phyloP scores from a whole-genome alignment of 2,329 filamentous ascomycete species.

The Arachnopeziza araneosa region DNA sequence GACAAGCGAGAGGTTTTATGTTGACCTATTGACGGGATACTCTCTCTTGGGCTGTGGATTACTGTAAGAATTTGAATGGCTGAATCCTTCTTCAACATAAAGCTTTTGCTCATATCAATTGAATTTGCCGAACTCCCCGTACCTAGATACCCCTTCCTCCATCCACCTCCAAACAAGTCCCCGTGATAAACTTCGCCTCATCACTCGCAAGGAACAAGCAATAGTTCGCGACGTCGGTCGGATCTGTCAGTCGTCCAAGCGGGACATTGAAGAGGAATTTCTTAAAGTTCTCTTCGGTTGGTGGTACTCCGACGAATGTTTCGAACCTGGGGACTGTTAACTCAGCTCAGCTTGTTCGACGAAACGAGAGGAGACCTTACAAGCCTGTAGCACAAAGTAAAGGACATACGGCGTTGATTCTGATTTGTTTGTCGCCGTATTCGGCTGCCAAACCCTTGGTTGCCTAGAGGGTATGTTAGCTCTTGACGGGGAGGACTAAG shows the following conservation, averaged over 20 bases:
- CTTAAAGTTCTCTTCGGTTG: constrained; percentile 55
- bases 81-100: neutral
- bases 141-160: constrained; percentile 40
- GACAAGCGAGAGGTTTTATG: neutral
- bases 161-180: constrained; percentile 63
- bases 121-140: neutral
- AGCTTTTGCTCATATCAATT: neutral
- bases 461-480: constrained; percentile 35
- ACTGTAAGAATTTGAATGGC: neutral
- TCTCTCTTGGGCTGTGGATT: neutral
- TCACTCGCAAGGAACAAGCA: constrained; percentile 66
- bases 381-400: constrained; percentile 62
- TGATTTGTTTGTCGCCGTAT: constrained; percentile 65
- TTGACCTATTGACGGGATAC: too few species aligned
- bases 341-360: constrained; percentile 2
- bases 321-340: constrained; percentile 21
- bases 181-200: constrained; percentile 67
- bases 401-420: constrained; percentile 67
- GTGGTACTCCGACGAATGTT: constrained; percentile 53
- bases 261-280: constrained; percentile 50
- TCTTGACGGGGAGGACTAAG: neutral
- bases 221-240: constrained; percentile 64
- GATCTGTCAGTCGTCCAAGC: constrained; percentile 49
- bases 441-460: constrained; percentile 66
- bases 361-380: constrained; percentile 10